These are phyloP conservation scores for Colletotrichum sansevieriae DNA, from an alignment of 2,329 filamentous ascomycete species.

Conservation along the genomic window DNA sequence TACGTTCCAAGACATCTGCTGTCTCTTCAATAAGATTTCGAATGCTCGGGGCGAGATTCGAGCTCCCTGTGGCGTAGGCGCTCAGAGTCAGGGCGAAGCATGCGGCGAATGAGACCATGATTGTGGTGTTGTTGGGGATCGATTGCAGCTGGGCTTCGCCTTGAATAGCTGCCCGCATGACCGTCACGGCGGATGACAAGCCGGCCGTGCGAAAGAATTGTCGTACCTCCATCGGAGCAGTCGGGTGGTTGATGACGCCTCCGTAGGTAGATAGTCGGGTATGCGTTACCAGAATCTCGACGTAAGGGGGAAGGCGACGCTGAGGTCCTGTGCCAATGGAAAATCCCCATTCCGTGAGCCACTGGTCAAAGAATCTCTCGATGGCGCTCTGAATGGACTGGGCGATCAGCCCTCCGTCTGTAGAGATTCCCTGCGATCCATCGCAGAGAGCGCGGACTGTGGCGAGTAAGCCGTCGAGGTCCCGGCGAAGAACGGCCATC, in stretches of 20 bases:
- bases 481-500: constrained; percentile 76
- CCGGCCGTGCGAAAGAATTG: constrained; percentile 80
- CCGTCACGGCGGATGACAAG: constrained; percentile 79
- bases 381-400: constrained; percentile 71
- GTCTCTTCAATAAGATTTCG: constrained; percentile 76
- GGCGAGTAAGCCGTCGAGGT: constrained; percentile 70
- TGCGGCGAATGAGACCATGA: constrained; percentile 83
- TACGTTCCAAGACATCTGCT: constrained; percentile 76
- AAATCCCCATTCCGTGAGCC: constrained; percentile 73
- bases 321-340: constrained; percentile 69
- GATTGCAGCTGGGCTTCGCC: constrained; percentile 77
- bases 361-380: constrained; percentile 74
- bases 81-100: constrained; percentile 77
- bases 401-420: constrained; percentile 66
- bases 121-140: constrained; percentile 84
- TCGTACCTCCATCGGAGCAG: constrained; percentile 77
- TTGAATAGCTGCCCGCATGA: constrained; percentile 79
- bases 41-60: constrained; percentile 72
- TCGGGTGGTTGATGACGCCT: constrained; percentile 80
- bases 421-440: constrained; percentile 61
- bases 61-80: constrained; percentile 68
- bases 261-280: constrained; percentile 81
- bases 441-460: constrained; percentile 72
- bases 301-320: constrained; percentile 75
- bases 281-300: constrained; percentile 80